Percentiles rank a stretch among this genome's conserved stretches.
These are phyloP conservation scores for Nemania sp. DNA, from an alignment of 2,329 filamentous ascomycete species.

Conservation along the genomic window DNA sequence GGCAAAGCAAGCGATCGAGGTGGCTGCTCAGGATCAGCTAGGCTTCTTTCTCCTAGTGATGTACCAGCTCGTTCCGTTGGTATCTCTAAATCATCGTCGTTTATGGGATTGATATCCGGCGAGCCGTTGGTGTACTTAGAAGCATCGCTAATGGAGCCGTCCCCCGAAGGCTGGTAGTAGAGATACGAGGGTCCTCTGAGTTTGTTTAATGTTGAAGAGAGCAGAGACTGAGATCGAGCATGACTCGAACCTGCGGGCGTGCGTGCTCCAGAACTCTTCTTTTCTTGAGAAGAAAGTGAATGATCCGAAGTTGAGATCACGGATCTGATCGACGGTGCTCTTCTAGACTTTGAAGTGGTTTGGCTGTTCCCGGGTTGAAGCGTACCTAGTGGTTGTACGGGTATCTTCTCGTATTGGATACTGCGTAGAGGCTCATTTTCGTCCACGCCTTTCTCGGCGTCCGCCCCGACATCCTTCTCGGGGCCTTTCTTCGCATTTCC, in stretches of 20 bases:
- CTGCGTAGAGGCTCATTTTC: constrained; percentile 19
- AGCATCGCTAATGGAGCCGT: constrained; percentile 12
- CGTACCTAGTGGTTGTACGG: constrained; percentile 24
- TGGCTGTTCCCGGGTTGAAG: constrained; percentile 21
- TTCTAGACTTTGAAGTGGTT: constrained; percentile 30
- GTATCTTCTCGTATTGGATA: constrained; percentile 23
- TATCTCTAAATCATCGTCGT: background rate
- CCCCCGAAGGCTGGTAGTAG: constrained; percentile 33
- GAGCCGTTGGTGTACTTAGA: constrained; percentile 27
- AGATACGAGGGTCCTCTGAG: constrained; percentile 41
- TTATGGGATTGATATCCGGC: constrained; percentile 17
- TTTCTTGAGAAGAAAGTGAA: constrained; percentile 38
- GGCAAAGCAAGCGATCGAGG: constrained; percentile 33
- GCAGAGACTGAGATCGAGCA: constrained; percentile 38
- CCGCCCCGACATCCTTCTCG: constrained; percentile 34
- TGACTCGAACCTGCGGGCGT: constrained; percentile 33
- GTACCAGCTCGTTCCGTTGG: constrained; percentile 10
- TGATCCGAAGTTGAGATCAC: constrained; percentile 35
- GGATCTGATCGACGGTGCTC: constrained; percentile 35
- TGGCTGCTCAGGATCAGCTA: constrained; percentile 16
- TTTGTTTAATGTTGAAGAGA: constrained; percentile 38
- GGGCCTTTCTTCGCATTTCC: constrained; percentile 34
- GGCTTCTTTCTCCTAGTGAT: constrained; percentile 7
- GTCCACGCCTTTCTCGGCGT: constrained; percentile 28
- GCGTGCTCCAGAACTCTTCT: constrained; percentile 27